Evolutionary conservation across 1,139 yeast genomes (phyloP).

Genomic region (Debaryomyces fabryi): DNA sequence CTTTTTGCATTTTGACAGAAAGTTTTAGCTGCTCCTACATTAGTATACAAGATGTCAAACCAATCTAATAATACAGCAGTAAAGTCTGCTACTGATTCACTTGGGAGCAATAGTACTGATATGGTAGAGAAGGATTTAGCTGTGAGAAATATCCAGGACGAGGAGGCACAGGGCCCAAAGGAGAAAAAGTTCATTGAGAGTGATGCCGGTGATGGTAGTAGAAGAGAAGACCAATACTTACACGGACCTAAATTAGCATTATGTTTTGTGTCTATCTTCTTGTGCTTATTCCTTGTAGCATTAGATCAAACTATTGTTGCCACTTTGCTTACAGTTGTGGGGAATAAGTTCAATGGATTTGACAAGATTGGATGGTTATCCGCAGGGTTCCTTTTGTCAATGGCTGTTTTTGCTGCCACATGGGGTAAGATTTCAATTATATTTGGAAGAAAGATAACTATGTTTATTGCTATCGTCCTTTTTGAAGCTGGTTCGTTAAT

Average conservation of each 20-base stretch:
- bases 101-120: background rate
- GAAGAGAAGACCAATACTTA: constrained; percentile 40
- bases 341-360: constrained; percentile 35
- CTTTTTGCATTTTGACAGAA: background rate
- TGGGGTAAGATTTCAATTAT: constrained; percentile 49
- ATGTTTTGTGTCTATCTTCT: constrained; percentile 31
- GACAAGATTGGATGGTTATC: constrained; percentile 32
- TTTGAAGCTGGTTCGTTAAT: constrained; percentile 45
- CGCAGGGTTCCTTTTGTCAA: constrained; percentile 31
- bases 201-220: constrained; percentile 49
- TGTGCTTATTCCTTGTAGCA: constrained; percentile 40
- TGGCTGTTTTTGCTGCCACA: constrained; percentile 38
- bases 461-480: constrained; percentile 35
- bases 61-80: background rate
- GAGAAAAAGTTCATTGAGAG: constrained; percentile 27
- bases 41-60: background rate
- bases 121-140: background rate
- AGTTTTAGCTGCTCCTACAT: background rate
- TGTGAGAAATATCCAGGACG: background rate
- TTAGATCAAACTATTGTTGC: constrained; percentile 46
- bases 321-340: constrained; percentile 39
- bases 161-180: constrained; percentile 2
- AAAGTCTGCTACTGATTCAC: background rate
- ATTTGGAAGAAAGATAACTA: constrained; percentile 47
- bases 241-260: constrained; percentile 29